phyloP scores from a whole-genome alignment of 257 asterid species.

The Osmanthus fragrans region DNA sequence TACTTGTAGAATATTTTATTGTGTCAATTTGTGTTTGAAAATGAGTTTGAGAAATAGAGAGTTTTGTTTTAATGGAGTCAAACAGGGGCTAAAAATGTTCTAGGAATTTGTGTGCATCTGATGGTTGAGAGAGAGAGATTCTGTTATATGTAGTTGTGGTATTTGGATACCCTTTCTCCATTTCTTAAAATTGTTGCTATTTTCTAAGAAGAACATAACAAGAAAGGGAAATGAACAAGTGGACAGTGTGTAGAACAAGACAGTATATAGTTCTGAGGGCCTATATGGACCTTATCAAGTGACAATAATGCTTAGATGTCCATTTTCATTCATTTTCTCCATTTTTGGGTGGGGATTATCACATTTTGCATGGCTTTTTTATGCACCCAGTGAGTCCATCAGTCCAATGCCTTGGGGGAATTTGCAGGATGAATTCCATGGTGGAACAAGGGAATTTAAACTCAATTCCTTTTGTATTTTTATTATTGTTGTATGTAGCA shows the following conservation, averaged over 20 bases:
- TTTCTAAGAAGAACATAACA: neutral
- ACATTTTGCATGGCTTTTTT: neutral
- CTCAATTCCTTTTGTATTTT: neutral
- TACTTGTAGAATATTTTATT: too few species aligned
- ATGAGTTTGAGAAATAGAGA: too few species aligned
- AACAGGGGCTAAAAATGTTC: too few species aligned
- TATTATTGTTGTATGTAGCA: neutral
- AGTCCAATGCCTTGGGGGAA: neutral
- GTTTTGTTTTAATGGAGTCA: too few species aligned
- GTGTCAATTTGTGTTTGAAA: too few species aligned
- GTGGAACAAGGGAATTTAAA: neutral
- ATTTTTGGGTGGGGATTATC: neutral
- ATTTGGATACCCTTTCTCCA: neutral
- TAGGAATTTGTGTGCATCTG: too few species aligned
- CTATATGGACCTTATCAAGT: neutral
- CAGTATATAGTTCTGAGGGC: neutral
- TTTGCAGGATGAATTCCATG: neutral
- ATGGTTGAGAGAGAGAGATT: neutral
- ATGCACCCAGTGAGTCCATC: slow-evolving; percentile 3
- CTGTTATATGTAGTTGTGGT: neutral
- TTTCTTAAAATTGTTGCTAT: neutral
- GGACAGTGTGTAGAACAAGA: neutral
- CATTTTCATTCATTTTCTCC: neutral
- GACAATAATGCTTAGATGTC: neutral
- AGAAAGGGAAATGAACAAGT: neutral